These are phyloP conservation scores for Ploettnerulaceae sp. DNA, from an alignment of 2,329 filamentous ascomycete genomes.

Conservation along the genomic window DNA sequence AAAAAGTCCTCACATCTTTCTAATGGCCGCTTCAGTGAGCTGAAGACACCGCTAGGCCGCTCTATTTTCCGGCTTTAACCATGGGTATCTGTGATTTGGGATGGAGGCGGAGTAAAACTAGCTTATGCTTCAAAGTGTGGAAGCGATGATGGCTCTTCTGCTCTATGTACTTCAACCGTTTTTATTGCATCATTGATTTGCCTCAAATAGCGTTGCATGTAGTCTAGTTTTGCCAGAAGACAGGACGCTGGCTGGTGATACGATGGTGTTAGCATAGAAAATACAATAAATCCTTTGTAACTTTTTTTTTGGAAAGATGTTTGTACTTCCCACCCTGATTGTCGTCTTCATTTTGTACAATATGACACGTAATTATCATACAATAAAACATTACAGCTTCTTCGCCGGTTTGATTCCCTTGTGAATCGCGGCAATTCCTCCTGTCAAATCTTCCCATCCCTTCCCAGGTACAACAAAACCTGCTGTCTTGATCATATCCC, in stretches of 20 bases:
- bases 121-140: constrained; percentile 32
- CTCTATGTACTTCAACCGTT: constrained; percentile 34
- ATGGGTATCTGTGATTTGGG: constrained; percentile 30
- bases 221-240: constrained; percentile 33
- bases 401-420: constrained; percentile 79
- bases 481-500: constrained; percentile 74
- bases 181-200: constrained; percentile 30
- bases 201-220: constrained; percentile 34
- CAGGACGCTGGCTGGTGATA: constrained; percentile 26
- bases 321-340: constrained; percentile 1
- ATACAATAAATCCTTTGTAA: constrained; percentile 28
- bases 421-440: constrained; percentile 92
- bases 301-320: constrained; percentile 13
- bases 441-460: constrained; percentile 86
- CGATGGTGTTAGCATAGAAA: constrained; percentile 30
- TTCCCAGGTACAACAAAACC: constrained; percentile 80
- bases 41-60: constrained; percentile 27
- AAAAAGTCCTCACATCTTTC: constrained; percentile 33
- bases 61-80: constrained; percentile 26
- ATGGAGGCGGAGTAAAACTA: constrained; percentile 33
- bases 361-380: constrained; percentile 10
- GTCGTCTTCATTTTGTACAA: background rate
- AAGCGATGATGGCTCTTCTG: constrained; percentile 34
- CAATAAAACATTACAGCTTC: constrained; percentile 18
- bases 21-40: constrained; percentile 31